Evolutionary conservation across 2,329 filamentous ascomycete species (phyloP), one percentile per base, ranked within the genome.

Genomic region (Penicillium rolfsii): DNA sequence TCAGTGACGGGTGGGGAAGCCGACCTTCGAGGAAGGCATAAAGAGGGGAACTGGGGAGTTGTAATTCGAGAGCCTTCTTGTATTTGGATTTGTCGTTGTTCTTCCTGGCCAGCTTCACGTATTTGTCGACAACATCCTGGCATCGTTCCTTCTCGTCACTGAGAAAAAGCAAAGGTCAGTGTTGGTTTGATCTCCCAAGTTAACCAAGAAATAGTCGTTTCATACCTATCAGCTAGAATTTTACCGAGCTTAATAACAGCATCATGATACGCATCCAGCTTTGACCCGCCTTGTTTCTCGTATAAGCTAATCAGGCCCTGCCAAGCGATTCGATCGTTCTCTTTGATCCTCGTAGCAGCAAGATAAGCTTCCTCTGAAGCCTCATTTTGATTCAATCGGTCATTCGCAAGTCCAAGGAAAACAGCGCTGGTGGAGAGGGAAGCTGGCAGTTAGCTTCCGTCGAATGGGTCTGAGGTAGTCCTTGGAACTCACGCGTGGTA

Each of bases 301-400:
- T 92, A 97, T 33, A 98, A 78, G 71, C 89, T 91, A 75, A 95
- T 85, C 49, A 99, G 81, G 1, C 95, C 95, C 74, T 97, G 91
- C 92, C 91, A 98, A 66, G 91, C 91, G 70, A 94, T 90, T n/a
- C 87, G 81, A 67, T 97, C 93, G 19, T 86, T 82, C 0, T 88
- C 86, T 65, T 91, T 93, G 63, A 91, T 80, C 22, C 83, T 81
- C 5, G 90, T 86, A 1, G 94, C 95, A 35, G 85, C 82, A 43
- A 84, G 82, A 76, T 98, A 98, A 1, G 88, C 86, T 36, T 83
- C 85, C 68, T 95, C 93, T 0, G 95, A 88, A 43, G 91, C 89
- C 6, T 90, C 87, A 7, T 84, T 78, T 62, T 87, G 85, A 62
- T 87, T 86, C 63, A 89, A 85, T 74, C 93, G 95, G 75, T 96